These are phyloP conservation scores for Aspergillus asperescens DNA, from an alignment of 495 filamentous ascomycete species.

Conservation along the genomic window DNA sequence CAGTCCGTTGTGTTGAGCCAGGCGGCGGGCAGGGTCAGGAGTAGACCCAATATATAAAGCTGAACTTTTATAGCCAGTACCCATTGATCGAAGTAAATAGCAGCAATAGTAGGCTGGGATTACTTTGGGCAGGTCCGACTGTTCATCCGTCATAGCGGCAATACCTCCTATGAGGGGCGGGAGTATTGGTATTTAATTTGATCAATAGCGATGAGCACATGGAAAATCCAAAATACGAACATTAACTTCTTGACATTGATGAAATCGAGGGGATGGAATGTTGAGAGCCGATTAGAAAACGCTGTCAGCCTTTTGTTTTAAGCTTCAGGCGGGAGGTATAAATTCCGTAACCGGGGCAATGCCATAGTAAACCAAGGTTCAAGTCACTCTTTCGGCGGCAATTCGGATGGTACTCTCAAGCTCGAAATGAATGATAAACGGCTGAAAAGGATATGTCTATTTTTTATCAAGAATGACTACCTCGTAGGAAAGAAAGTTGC, in stretches of 20 bases:
- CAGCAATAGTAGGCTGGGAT: constrained; percentile 72
- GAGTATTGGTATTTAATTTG: not conserved
- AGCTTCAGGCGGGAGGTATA: not conserved
- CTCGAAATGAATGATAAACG: no score
- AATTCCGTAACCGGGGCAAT: constrained; percentile 5
- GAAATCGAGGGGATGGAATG: not conserved
- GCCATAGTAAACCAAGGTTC: not conserved
- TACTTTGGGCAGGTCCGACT: constrained; percentile 27
- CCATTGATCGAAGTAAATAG: constrained; percentile 83
- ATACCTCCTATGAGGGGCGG: not conserved
- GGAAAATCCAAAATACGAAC: not conserved
- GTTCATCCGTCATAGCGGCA: not conserved
- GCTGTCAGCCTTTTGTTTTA: no score
- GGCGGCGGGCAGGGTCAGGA: constrained; percentile 72
- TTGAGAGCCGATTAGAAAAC: no score
- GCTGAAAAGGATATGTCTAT: no score
- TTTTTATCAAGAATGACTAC: no score
- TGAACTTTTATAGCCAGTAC: constrained; percentile 38
- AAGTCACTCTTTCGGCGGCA: no score
- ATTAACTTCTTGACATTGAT: not conserved
- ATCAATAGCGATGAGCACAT: not conserved
- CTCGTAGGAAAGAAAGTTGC: no score
- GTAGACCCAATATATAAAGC: constrained; percentile 87
- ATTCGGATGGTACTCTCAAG: no score
- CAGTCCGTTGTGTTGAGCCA: constrained; percentile 85